Conservation (phyloP, 352 stramenopile genomes). For the Pythium volutum region DNA sequence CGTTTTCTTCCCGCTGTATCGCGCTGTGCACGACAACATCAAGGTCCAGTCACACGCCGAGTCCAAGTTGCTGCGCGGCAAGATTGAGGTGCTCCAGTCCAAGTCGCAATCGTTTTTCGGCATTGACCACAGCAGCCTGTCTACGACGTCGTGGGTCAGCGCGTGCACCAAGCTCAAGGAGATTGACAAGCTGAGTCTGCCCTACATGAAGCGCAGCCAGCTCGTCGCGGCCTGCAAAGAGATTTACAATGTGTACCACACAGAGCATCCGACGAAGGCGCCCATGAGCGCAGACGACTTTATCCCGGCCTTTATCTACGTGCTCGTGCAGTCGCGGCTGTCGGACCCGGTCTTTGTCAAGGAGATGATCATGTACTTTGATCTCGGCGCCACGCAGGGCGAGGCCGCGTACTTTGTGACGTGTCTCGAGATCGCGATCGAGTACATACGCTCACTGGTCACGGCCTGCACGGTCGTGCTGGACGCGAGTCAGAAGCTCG, state of each 20-base stretch:
- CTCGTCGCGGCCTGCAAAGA: conserved; percentile 75
- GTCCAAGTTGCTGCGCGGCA: conserved; percentile 67
- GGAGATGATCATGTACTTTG: conserved; percentile 80
- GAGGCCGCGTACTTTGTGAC: conserved; percentile 87
- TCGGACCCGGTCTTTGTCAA: conserved; percentile 70
- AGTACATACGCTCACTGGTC: conserved; percentile 84
- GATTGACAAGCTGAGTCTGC: conserved; percentile 74
- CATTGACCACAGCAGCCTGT: conserved; percentile 66
- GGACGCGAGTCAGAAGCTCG: conserved; percentile 60
- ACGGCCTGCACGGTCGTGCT: conserved; percentile 80
- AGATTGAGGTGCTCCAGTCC: conserved; percentile 75
- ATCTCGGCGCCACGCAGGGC: conserved; percentile 57
- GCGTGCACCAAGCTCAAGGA: conserved; percentile 64
- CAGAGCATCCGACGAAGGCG: conserved; percentile 61
- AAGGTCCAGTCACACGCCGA: conserved; percentile 56
- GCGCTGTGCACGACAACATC: conserved; percentile 61
- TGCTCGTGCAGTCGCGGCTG: conserved; percentile 73
- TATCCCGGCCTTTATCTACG: conserved; percentile 87
- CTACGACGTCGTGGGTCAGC: conserved; percentile 51
- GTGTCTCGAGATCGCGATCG: conserved; percentile 83
- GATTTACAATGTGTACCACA: conserved; percentile 78
- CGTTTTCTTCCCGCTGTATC: conserved; percentile 79
- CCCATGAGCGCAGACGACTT: conserved; percentile 87
- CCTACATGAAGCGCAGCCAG: conserved; percentile 80
- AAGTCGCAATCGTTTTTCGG: conserved; percentile 85